Conservation (phyloP, 2,329 filamentous ascomycete genomes). For the Ceratocystis smalleyi region DNA sequence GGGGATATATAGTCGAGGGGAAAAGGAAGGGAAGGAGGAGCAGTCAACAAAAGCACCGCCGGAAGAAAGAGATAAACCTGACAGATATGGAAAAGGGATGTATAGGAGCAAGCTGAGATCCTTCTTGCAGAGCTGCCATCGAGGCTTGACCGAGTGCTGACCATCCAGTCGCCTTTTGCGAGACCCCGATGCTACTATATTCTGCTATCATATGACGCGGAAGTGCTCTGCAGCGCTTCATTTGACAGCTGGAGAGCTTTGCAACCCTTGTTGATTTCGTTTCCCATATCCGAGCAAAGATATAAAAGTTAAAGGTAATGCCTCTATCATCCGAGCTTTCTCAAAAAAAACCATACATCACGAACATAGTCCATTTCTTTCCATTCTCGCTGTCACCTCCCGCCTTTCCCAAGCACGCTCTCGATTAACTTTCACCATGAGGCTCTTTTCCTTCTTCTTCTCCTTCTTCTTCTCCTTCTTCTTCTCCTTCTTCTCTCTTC, state of each 20-base stretch:
- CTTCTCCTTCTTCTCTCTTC: slow-evolving; percentile 19
- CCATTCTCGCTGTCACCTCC: background rate
- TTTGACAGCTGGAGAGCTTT: background rate
- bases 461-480: no score
- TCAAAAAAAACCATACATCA: background rate
- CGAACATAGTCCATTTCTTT: background rate
- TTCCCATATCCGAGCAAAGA: background rate
- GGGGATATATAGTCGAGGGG: no score
- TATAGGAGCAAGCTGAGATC: background rate
- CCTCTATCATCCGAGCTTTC: background rate
- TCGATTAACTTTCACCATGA: slow-evolving; percentile 20
- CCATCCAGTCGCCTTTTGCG: background rate
- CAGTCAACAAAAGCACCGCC: background rate
- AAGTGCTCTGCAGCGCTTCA: background rate
- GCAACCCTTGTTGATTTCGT: background rate
- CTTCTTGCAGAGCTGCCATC: background rate
- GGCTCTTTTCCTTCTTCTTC: slow-evolving; percentile 21
- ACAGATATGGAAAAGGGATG: background rate
- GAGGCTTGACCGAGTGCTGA: background rate
- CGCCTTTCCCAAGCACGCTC: background rate
- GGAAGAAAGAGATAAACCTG: background rate
- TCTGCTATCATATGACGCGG: background rate
- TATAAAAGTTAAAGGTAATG: background rate
- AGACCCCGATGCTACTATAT: background rate
- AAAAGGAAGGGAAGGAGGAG: background rate